phyloP scores from a whole-genome alignment of 257 asterid species.

The Primulina tabacum region DNA sequence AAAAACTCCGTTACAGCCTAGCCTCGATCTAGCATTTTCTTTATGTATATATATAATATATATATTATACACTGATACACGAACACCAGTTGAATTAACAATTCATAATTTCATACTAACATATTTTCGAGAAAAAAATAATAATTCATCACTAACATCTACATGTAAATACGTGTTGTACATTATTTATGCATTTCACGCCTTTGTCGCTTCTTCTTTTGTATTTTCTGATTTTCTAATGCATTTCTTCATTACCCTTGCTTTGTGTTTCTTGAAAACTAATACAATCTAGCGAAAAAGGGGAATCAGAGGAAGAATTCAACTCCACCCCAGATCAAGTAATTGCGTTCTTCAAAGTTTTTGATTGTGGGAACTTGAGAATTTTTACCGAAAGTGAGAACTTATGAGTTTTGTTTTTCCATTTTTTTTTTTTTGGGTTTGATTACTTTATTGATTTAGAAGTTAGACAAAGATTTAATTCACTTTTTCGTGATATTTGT shows the following conservation, averaged over 20 bases:
- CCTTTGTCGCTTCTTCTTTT: conserved; percentile 35
- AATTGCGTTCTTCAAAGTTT: conserved; percentile 26
- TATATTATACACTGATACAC: too few species aligned
- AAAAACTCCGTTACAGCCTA: too few species aligned
- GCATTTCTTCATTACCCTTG: conserved; percentile 25
- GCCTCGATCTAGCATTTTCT: too few species aligned
- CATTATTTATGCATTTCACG: conserved; percentile 7
- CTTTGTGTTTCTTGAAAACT: conserved; percentile 28
- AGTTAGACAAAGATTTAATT: conserved; percentile 14
- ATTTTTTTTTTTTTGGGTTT: conserved; percentile 25
- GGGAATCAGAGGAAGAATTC: conserved; percentile 21
- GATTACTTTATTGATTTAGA: conserved; percentile 34
- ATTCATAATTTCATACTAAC: too few species aligned
- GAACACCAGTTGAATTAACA: too few species aligned
- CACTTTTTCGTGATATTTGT: conserved; percentile 12
- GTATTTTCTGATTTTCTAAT: conserved; percentile 21
- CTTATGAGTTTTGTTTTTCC: conserved; percentile 7
- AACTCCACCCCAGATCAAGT: conserved; percentile 45
- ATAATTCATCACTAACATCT: conserved; percentile 11
- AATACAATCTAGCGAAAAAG: conserved; percentile 21
- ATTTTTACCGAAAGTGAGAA: conserved; percentile 18
- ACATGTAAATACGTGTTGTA: neutral
- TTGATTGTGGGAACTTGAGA: neutral
- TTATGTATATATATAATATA: too few species aligned
- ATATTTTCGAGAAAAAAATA: neutral